Evolutionary conservation across 2,329 filamentous ascomycete genomes (phyloP), one percentile per base, ranked within the genome.

Genomic region (Penicillium sp.): DNA sequence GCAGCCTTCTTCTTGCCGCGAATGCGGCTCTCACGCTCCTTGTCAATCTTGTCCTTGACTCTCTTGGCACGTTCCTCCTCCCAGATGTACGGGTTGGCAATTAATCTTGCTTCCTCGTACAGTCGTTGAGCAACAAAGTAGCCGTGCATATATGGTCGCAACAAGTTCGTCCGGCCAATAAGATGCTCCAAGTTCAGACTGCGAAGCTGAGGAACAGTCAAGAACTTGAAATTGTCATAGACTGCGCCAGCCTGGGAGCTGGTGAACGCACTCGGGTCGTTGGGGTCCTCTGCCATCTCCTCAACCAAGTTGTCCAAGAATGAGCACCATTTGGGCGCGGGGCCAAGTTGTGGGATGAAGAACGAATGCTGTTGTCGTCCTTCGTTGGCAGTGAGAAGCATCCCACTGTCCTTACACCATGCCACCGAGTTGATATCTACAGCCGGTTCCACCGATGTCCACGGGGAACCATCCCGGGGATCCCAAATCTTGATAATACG

Each of bases 211-310:
- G 85, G 80, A 44, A 87, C 65, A 2, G 90, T 95, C 59, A 98
- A 73, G 77, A 98, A 98, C 68, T 96, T 98, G 78, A 90, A 96
- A 67, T 98, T 96, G 67, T 98, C 92, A 71, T 98, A 98, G 7
- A 92, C 86, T 53, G 92, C 82, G 68, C 80, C 69, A 65, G 75
- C 58, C 37, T 69, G 63, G 18, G 61, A 56, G 16, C 58, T 55
- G 38, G 55, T 63, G 52, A 69, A 73, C 8, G 69, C 66, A 35
- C 76, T 74, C 4, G 79, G 80, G 54, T 83, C 79, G 52, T 79
- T 76, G 6, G 72, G 71, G 51, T 82, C 77, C 60, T 96, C 90
- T 6, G 90, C 90, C 87, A 98, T 95, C 66, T 98, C 93, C 69
- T 98, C 92, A 7, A 96, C 92, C 56, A 98, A 79, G 56, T 93